Evolutionary conservation across 179 eudicot species (phyloP).

Genomic region (Nepenthes alata): DNA sequence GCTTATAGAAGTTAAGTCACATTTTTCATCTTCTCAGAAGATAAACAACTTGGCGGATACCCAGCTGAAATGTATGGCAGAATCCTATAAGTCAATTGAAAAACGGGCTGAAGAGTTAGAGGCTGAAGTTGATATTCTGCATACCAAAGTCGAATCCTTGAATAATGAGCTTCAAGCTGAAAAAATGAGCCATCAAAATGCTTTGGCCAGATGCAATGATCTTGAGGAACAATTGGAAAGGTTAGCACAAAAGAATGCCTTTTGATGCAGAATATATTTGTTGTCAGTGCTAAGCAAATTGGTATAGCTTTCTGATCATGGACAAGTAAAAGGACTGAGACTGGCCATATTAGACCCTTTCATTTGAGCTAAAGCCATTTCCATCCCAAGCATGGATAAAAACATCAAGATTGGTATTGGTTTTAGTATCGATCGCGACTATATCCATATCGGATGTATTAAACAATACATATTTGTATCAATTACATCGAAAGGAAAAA

Average conservation of each 20-base stretch:
- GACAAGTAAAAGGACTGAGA: too few species aligned
- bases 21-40: slow-evolving; percentile 54
- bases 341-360: too few species aligned
- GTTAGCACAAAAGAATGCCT: slow-evolving; percentile 25
- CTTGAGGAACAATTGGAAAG: slow-evolving; percentile 79
- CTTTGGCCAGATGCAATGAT: slow-evolving; percentile 56
- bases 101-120: slow-evolving; percentile 65
- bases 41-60: slow-evolving; percentile 77
- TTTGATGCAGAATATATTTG: neutral
- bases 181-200: slow-evolving; percentile 49
- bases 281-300: neutral
- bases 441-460: too few species aligned
- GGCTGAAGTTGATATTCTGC: slow-evolving; percentile 47
- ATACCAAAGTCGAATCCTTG: slow-evolving; percentile 33
- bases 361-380: too few species aligned
- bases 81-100: slow-evolving; percentile 83
- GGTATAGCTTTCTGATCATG: too few species aligned
- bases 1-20: slow-evolving; percentile 55
- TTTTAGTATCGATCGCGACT: too few species aligned
- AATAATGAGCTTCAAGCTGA: slow-evolving; percentile 68
- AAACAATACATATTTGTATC: too few species aligned
- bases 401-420: too few species aligned
- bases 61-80: slow-evolving; percentile 97
- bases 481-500: too few species aligned
- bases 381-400: too few species aligned